Conservation (phyloP, 768 basidiomycete genomes). For the Auriscalpium microsporum region DNA sequence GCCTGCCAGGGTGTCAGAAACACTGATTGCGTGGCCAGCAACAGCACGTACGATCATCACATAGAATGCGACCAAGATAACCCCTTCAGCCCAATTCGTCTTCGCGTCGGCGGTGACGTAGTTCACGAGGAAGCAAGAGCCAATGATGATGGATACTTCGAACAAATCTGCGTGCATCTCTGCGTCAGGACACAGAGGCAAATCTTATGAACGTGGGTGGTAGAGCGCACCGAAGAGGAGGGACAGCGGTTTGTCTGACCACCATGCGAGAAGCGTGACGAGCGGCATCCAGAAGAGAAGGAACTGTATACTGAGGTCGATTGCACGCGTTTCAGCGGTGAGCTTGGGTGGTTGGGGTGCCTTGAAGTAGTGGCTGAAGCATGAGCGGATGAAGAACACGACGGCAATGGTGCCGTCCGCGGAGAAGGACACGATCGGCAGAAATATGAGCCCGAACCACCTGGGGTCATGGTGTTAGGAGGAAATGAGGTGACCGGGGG, state of each 20-base stretch:
- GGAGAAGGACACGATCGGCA: conserved; percentile 67
- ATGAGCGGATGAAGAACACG: conserved; percentile 43
- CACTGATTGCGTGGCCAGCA: not conserved
- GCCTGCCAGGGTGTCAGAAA: conserved; percentile 29
- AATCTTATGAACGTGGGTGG: not conserved
- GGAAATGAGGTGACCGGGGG: not conserved
- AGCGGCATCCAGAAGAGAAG: conserved; percentile 74
- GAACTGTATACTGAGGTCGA: conserved; percentile 75
- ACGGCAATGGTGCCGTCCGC: conserved; percentile 60
- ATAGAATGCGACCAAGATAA: conserved; percentile 59
- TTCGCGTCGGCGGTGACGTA: conserved; percentile 73
- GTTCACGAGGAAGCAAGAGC: conserved; percentile 69
- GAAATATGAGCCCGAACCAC: conserved; percentile 67
- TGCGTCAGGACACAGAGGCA: not conserved
- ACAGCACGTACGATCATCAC: conserved; percentile 46
- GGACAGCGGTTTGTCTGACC: conserved; percentile 47
- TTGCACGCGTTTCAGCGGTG: conserved; percentile 61
- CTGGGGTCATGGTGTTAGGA: conserved; percentile 22
- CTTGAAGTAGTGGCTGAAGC: conserved; percentile 32
- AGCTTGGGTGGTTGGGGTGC: conserved; percentile 37
- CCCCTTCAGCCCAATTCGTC: conserved; percentile 74
- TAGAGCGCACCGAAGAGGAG: conserved; percentile 54
- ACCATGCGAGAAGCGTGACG: conserved; percentile 62
- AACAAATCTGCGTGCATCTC: conserved; percentile 44
- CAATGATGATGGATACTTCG: conserved; percentile 57